phyloP scores from a whole-genome alignment of 441 rosid genomes.

The Bruguiera hainesii region DNA sequence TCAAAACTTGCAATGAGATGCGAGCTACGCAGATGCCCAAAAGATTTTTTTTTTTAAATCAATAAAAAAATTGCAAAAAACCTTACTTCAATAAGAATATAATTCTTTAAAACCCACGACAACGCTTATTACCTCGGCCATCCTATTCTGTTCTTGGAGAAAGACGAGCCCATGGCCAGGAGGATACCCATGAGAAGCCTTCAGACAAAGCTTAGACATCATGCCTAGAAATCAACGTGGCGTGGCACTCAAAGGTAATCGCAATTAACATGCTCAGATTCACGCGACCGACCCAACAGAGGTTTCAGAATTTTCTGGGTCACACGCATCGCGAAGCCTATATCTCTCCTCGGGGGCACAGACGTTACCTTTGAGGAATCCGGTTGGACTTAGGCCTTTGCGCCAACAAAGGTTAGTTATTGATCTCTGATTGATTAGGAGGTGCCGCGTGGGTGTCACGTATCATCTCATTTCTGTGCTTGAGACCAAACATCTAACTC shows the following conservation, averaged over 20 bases:
- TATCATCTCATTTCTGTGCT: too few relatives aligned
- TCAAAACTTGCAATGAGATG: too few relatives aligned
- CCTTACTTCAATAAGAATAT: neutral
- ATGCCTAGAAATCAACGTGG: neutral
- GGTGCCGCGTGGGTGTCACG: too few relatives aligned
- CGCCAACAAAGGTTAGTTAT: too few relatives aligned
- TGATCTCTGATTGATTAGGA: too few relatives aligned
- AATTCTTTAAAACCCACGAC: neutral
- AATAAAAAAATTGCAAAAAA: neutral
- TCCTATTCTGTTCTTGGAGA: slow-evolving; percentile 55
- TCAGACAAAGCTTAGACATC: slow-evolving; percentile 62
- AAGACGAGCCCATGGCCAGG: slow-evolving; percentile 47
- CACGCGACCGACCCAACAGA: neutral
- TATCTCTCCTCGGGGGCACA: slow-evolving; percentile 12
- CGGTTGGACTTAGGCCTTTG: too few relatives aligned
- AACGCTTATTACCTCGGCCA: slow-evolving; percentile 44
- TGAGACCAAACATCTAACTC: too few relatives aligned
- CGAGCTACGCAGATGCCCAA: too few relatives aligned
- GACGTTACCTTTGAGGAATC: too few relatives aligned
- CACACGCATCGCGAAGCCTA: neutral
- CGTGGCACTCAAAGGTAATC: slow-evolving; percentile 15
- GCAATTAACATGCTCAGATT: neutral
- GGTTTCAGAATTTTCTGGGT: slow-evolving; percentile 8
- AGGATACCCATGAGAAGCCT: slow-evolving; percentile 69
- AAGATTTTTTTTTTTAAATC: neutral